Evolutionary conservation across 2,329 filamentous ascomycete species (phyloP), one percentile per base, ranked within the genome.

Genomic region (Simplicillium sp.): DNA sequence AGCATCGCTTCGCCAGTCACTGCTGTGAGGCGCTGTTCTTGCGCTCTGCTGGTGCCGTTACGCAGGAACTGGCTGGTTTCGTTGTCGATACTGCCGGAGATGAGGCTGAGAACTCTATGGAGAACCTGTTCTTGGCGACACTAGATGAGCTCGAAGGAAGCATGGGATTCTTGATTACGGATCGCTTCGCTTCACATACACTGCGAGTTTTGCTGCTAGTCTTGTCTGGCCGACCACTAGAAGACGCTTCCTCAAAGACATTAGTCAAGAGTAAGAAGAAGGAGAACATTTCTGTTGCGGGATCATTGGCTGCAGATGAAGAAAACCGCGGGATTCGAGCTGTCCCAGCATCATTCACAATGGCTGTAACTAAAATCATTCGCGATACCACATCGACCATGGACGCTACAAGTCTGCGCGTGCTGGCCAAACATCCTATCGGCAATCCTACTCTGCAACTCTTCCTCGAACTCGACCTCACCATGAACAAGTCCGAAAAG

Each of bases 1-100:
- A 94, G 58, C 92, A 98, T 64, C 84, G 92, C 14, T 98, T 98
- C 55, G 92, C 92, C 5, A 94, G 89, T 45, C 92, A 98, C 67
- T 97, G 90, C 64, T 96, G 89, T 59, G 92, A 98, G 65, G 87
- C 87, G 18, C 73, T 98, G 28, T 97, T 98, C 60, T 70, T 89
- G 37, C 79, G 85, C 48, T 84, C 86, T 2, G 89, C 89, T 0
- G 82, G 85, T 1, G 66, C 84, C 11, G 84, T 95, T 31, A 84
- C 83, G 12, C 70, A 82, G 46, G 89, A 95, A 61, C 62, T 86
- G 59, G 71, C 57, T 48, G 74, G 57, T 35, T 67, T 55, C 50
- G 59, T 58, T n/a, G 46, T 67, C 28, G 65, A 67, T 31, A 59
- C 58, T 15, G 67, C 68, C 16, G 62, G 66, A 6, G 62, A 67